Conservation (phyloP, 306 rosid species). For the Carpinus fangiana region DNA sequence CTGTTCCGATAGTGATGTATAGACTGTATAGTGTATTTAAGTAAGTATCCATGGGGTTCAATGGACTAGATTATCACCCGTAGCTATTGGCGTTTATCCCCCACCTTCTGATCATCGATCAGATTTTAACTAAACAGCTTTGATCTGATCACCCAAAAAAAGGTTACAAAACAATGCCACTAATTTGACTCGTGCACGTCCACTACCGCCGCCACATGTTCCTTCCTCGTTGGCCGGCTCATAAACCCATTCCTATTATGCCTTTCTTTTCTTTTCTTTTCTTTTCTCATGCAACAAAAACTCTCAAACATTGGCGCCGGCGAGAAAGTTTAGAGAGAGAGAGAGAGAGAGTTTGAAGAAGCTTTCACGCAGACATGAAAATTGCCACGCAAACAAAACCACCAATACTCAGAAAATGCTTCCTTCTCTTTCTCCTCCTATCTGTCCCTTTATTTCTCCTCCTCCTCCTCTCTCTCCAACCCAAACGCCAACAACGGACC, state of each 20-base stretch:
- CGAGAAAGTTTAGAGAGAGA: conserved; percentile 2
- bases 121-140: too few relatives aligned
- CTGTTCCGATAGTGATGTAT: too few relatives aligned
- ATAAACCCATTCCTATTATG: neutral
- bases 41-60: too few relatives aligned
- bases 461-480: conserved; percentile 32
- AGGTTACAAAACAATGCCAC: neutral
- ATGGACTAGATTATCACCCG: too few relatives aligned
- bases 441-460: conserved; percentile 54
- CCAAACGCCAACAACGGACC: conserved; percentile 11
- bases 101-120: too few relatives aligned
- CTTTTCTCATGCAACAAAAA: conserved; percentile 10
- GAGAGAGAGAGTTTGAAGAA: neutral
- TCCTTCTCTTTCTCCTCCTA: conserved; percentile 56
- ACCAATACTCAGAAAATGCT: conserved; percentile 39
- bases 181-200: conserved; percentile 22
- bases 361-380: conserved; percentile 48
- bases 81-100: too few relatives aligned
- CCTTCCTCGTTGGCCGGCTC: neutral
- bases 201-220: conserved; percentile 21
- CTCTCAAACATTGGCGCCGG: neutral
- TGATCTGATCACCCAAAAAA: too few relatives aligned
- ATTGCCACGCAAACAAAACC: conserved; percentile 29
- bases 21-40: too few relatives aligned
- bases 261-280: neutral